Percentiles rank a stretch among this genome's conserved stretches.
Conservation (phyloP, 1,284 basidiomycete species). For the Takashimella tepidaria region DNA sequence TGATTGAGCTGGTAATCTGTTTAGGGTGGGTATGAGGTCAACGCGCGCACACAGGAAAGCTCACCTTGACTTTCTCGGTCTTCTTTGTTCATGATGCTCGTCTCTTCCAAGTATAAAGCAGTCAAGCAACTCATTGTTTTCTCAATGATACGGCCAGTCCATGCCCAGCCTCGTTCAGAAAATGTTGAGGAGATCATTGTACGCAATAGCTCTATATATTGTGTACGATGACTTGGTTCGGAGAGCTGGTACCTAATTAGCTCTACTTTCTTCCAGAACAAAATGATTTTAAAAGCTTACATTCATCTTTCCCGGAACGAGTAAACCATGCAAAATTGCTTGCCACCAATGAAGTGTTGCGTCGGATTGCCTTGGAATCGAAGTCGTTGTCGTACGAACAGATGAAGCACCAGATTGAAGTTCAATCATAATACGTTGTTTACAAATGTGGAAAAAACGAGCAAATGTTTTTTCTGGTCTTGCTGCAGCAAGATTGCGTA, state of each 20-base stretch:
- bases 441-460: conserved; percentile 75
- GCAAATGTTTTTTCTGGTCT: conserved; percentile 71
- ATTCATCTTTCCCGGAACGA: conserved; percentile 32
- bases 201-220: conserved; percentile 58
- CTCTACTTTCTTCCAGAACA: too few species aligned
- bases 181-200: conserved; percentile 73
- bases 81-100: conserved; percentile 75
- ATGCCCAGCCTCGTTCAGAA: conserved; percentile 83
- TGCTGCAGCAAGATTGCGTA: conserved; percentile 77
- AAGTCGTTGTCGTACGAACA: conserved; percentile 78
- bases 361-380: conserved; percentile 76
- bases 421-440: conserved; percentile 76
- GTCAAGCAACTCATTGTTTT: conserved; percentile 72
- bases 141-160: conserved; percentile 72
- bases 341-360: conserved; percentile 85
- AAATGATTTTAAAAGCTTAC: conserved; percentile 11
- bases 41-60: conserved; percentile 18
- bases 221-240: conserved; percentile 17
- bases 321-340: conserved; percentile 36
- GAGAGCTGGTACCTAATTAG: conserved; percentile 18
- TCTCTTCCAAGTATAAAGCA: conserved; percentile 73
- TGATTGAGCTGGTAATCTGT: conserved; percentile 68
- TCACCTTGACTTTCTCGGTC: conserved; percentile 72
- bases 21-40: too few species aligned
- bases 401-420: conserved; percentile 89